A percentile compares a stretch with the other conserved stretches of the same genome.
Conservation (phyloP, 805 yeast genomes). For the Wickerhamiella bombiphila region DNA sequence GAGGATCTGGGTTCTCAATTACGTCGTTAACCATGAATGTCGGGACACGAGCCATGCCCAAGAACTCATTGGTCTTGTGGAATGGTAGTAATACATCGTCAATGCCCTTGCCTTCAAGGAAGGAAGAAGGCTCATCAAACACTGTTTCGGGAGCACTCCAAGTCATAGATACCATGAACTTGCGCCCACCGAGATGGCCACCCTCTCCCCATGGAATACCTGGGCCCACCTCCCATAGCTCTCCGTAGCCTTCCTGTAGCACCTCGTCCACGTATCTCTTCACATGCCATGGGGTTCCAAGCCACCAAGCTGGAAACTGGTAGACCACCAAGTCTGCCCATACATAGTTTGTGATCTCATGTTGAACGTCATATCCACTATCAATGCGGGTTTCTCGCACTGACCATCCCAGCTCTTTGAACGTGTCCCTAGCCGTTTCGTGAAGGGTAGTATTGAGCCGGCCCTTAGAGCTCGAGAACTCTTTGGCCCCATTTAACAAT, state of each 20-base stretch:
- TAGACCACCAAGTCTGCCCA: background rate
- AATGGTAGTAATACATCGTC: background rate
- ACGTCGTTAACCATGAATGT: background rate
- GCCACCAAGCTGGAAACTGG: constrained; percentile 1
- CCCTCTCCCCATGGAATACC: background rate
- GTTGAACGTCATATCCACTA: background rate
- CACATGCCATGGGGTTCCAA: background rate
- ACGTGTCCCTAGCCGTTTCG: background rate
- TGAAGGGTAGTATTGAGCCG: background rate
- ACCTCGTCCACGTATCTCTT: constrained; percentile 1
- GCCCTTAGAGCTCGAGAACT: background rate
- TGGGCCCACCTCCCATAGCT: background rate
- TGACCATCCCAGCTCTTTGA: background rate
- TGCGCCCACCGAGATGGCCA: background rate
- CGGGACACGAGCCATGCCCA: background rate
- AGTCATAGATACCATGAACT: background rate
- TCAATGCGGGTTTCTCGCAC: background rate
- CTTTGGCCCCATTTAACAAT: background rate
- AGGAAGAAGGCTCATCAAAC: background rate
- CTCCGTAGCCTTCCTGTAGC: background rate
- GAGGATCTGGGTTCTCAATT: background rate
- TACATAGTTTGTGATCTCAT: background rate
- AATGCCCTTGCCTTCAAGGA: background rate
- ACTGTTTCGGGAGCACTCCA: background rate
- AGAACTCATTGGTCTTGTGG: background rate